Evolutionary conservation across 164 flowering plant genomes (phyloP).

Genomic region (Stephania cephalantha): DNA sequence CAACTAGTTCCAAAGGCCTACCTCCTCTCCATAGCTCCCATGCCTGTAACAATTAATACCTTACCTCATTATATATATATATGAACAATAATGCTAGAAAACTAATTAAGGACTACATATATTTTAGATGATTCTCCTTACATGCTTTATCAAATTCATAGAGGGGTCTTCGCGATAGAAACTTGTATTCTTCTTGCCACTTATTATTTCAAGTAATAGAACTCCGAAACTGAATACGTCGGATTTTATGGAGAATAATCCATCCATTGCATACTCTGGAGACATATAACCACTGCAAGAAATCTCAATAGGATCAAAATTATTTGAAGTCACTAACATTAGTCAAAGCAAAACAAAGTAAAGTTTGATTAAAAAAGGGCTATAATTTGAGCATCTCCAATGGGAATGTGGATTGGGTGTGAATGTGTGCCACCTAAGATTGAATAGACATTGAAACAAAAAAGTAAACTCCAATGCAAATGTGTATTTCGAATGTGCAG

Average conservation of each 20-base stretch:
- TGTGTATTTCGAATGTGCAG: no score
- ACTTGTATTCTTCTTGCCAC: slow-evolving; percentile 51
- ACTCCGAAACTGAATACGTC: slow-evolving; percentile 74
- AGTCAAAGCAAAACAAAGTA: no score
- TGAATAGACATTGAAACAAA: no score
- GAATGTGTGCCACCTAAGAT: no score
- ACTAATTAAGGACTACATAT: not conserved
- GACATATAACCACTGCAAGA: slow-evolving; percentile 64
- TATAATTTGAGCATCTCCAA: no score
- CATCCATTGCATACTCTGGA: slow-evolving; percentile 69
- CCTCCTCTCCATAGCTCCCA: slow-evolving; percentile 12
- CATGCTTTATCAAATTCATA: slow-evolving; percentile 50
- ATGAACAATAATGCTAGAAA: not conserved
- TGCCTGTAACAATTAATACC: not conserved
- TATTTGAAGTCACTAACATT: no score
- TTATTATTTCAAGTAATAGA: slow-evolving; percentile 50
- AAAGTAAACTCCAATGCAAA: no score
- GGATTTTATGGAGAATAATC: slow-evolving; percentile 53
- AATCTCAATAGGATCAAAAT: no score
- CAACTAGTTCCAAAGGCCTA: slow-evolving; percentile 4
- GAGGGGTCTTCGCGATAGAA: slow-evolving; percentile 33
- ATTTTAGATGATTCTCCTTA: slow-evolving; percentile 24
- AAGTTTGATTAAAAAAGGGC: not conserved
- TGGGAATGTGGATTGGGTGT: no score
- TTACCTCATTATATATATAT: not conserved